phyloP scores from a whole-genome alignment of 169 alveolate species.

The Cyclospora cayetanensis region DNA sequence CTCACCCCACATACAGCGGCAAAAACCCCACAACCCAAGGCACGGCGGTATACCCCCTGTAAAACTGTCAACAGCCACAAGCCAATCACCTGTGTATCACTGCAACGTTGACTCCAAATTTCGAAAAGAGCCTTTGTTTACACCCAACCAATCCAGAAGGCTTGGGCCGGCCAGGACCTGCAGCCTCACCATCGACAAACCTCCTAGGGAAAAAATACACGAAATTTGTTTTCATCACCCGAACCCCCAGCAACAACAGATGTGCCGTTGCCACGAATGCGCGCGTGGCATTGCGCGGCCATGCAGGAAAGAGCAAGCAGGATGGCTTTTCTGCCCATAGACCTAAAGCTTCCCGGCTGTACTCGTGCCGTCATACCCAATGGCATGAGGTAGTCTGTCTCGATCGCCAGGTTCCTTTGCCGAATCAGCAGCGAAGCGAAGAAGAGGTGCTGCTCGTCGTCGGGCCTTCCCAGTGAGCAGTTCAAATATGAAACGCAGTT shows the following conservation, averaged over 20 bases:
- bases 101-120: conserved; percentile 84
- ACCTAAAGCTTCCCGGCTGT: too few species aligned
- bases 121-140: conserved; percentile 81
- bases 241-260: too few species aligned
- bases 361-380: conserved; percentile 72
- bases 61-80: too few species aligned
- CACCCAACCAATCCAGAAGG: conserved; percentile 82
- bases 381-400: conserved; percentile 84
- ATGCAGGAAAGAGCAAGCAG: neutral
- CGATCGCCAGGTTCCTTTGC: conserved; percentile 83
- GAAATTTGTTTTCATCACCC: too few species aligned
- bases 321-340: too few species aligned
- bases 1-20: too few species aligned
- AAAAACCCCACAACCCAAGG: too few species aligned
- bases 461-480: conserved; percentile 86
- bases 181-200: too few species aligned
- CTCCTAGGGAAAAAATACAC: too few species aligned
- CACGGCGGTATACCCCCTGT: too few species aligned
- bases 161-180: conserved; percentile 77
- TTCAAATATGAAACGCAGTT: conserved; percentile 80
- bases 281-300: neutral
- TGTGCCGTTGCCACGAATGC: too few species aligned
- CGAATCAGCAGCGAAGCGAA: conserved; percentile 85
- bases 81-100: conserved; percentile 80
- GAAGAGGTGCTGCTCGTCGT: conserved; percentile 89